These are phyloP conservation scores for Hericium erinaceus DNA, from an alignment of 768 basidiomycete species.

Conservation along the genomic window DNA sequence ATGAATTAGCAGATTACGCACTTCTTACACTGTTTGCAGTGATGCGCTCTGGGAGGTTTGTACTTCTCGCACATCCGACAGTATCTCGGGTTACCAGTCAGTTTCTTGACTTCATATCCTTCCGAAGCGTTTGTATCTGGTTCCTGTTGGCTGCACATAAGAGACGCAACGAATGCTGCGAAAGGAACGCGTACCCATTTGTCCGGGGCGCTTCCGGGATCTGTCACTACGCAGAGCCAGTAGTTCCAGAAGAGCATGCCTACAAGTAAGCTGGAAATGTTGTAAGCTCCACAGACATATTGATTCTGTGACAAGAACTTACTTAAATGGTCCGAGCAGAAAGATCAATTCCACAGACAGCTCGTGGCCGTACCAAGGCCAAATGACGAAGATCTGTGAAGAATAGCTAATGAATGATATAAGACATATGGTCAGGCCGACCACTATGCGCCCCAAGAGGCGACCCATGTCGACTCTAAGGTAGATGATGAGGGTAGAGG, in stretches of 20 bases:
- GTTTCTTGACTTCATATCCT: conserved; percentile 84
- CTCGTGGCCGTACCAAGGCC: conserved; percentile 84
- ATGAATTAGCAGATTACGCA: conserved; percentile 25
- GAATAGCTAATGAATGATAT: conserved; percentile 86
- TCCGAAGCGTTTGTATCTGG: conserved; percentile 61
- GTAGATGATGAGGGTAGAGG: background rate
- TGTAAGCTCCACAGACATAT: background rate
- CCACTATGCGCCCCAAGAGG: conserved; percentile 51
- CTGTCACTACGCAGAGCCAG: conserved; percentile 67
- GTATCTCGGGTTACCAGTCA: conserved; percentile 73
- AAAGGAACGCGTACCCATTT: conserved; percentile 51
- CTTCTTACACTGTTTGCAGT: conserved; percentile 83
- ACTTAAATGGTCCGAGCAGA: conserved; percentile 91
- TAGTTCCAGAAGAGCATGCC: conserved; percentile 84
- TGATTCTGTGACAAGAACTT: conserved; percentile 21
- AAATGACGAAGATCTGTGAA: conserved; percentile 81
- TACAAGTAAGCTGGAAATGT: conserved; percentile 53
- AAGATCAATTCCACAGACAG: conserved; percentile 65
- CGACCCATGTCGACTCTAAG: conserved; percentile 27
- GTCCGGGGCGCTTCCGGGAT: conserved; percentile 77
- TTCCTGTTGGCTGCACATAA: conserved; percentile 34
- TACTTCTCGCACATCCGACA: conserved; percentile 81
- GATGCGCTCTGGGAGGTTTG: conserved; percentile 87
- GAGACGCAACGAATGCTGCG: background rate
- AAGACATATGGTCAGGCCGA: conserved; percentile 59